Evolutionary conservation across 768 basidiomycete genomes (phyloP).

Genomic region (Cystofilobasidium bisporidii): DNA sequence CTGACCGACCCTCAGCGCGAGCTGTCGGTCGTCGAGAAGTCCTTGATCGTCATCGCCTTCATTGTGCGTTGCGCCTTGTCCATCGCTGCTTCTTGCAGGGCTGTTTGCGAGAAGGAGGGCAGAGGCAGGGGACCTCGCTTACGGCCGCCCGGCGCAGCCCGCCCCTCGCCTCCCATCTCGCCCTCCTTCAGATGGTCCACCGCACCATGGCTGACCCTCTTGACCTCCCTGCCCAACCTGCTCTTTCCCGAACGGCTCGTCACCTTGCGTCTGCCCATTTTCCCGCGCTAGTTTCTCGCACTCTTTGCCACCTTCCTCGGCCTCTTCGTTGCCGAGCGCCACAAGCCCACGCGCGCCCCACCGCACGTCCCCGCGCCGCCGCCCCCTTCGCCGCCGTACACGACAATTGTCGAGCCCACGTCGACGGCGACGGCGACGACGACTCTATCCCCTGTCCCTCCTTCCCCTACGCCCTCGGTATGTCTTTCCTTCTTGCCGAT

Average conservation of each 20-base stretch:
- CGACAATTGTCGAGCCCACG: not conserved
- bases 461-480: not conserved
- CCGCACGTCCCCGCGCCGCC: slow-evolving; percentile 12
- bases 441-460: slow-evolving; percentile 14
- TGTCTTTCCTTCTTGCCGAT: slow-evolving; percentile 34
- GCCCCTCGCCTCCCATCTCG: not conserved
- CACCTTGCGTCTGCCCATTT: too few relatives aligned
- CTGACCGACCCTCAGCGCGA: slow-evolving; percentile 37
- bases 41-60: slow-evolving; percentile 65
- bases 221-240: too few relatives aligned
- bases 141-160: not conserved
- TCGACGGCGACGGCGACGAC: slow-evolving; percentile 2
- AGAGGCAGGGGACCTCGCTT: not conserved
- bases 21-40: slow-evolving; percentile 70
- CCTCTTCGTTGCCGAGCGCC: slow-evolving; percentile 75
- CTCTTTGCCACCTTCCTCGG: slow-evolving; percentile 82
- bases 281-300: slow-evolving; percentile 55
- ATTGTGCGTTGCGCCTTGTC: slow-evolving; percentile 1
- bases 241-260: too few relatives aligned
- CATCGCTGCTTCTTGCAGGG: not conserved
- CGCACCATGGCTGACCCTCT: too few relatives aligned
- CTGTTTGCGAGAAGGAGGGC: too few relatives aligned
- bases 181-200: not conserved
- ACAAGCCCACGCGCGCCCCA: slow-evolving; percentile 45
- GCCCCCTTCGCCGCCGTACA: not conserved